phyloP scores from a whole-genome alignment of 129 eudicot genomes.

The Chrysanthemum lavandulifolium region DNA sequence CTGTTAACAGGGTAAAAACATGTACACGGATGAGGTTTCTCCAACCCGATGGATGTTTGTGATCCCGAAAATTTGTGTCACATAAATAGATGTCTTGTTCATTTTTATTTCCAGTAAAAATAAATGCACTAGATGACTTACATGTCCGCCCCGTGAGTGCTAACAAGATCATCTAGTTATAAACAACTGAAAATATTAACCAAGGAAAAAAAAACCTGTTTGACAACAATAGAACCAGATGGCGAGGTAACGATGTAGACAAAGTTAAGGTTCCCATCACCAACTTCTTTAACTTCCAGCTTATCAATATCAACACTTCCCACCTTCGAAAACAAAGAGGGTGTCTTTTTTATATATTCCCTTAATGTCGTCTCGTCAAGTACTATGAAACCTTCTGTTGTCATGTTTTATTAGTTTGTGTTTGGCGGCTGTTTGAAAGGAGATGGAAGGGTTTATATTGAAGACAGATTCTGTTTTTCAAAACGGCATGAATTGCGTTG shows the following conservation, averaged over 20 bases:
- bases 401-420: conserved; percentile 27
- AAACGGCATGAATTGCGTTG: conserved; percentile 28
- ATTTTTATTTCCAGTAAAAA: too few species aligned
- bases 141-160: too few species aligned
- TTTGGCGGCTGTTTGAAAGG: background rate
- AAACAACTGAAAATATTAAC: too few species aligned
- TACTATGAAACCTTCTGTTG: conserved; percentile 49
- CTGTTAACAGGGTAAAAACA: too few species aligned
- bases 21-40: too few species aligned
- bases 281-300: conserved; percentile 72
- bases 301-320: conserved; percentile 54
- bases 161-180: too few species aligned
- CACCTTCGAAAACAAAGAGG: conserved; percentile 59
- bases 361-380: conserved; percentile 65
- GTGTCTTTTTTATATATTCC: conserved; percentile 80
- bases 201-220: conserved; percentile 67
- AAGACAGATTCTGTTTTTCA: background rate
- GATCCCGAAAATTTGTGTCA: too few species aligned
- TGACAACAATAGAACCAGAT: conserved; percentile 75
- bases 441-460: conserved; percentile 18
- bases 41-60: too few species aligned
- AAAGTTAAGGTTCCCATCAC: conserved; percentile 95
- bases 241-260: conserved; percentile 68
- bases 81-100: too few species aligned
- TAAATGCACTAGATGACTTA: too few species aligned